Evolutionary conservation across 345 rosid genomes (phyloP).

Genomic region (Boechera divaricarpa): DNA sequence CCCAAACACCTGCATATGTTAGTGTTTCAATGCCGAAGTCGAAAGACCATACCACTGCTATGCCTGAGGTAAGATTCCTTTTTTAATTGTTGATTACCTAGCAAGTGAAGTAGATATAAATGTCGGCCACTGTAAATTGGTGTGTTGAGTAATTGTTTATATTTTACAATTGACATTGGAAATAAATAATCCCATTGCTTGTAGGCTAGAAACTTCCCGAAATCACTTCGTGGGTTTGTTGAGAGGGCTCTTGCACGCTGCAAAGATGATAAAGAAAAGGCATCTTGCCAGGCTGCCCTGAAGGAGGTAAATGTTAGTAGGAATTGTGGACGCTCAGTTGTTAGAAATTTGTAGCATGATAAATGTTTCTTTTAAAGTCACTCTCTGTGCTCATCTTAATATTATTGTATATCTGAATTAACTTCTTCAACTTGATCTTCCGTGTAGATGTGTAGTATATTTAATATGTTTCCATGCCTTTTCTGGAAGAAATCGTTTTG

Average conservation of each 20-base stretch:
- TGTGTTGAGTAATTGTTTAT: slow-evolving; percentile 11
- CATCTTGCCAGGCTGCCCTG: slow-evolving; percentile 74
- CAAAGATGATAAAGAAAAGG: slow-evolving; percentile 72
- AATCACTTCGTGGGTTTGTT: slow-evolving; percentile 79
- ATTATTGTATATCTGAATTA: slow-evolving; percentile 17
- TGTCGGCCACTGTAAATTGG: slow-evolving; percentile 2
- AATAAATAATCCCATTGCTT: slow-evolving; percentile 35
- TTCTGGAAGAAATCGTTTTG: slow-evolving; percentile 8
- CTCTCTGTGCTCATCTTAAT: slow-evolving; percentile 13
- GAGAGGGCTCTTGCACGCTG: slow-evolving; percentile 90
- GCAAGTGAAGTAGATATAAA: slow-evolving; percentile 34
- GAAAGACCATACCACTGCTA: slow-evolving; percentile 68
- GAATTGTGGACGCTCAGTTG: slow-evolving; percentile 16
- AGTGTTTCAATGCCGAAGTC: slow-evolving; percentile 74
- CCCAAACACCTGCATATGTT: slow-evolving; percentile 81
- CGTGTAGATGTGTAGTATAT: slow-evolving; percentile 16
- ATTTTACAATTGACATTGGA: slow-evolving; percentile 17
- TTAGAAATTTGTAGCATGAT: slow-evolving; percentile 24
- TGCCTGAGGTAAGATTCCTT: slow-evolving; percentile 64
- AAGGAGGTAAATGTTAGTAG: slow-evolving; percentile 60
- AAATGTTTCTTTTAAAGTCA: slow-evolving; percentile 11
- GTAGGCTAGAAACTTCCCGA: slow-evolving; percentile 80
- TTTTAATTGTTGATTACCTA: slow-evolving; percentile 30
- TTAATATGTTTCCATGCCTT: slow-evolving; percentile 28
- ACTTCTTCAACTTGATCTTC: slow-evolving; percentile 17